Conservation (phyloP, 495 filamentous ascomycete species). For the Neurospora sp. region DNA sequence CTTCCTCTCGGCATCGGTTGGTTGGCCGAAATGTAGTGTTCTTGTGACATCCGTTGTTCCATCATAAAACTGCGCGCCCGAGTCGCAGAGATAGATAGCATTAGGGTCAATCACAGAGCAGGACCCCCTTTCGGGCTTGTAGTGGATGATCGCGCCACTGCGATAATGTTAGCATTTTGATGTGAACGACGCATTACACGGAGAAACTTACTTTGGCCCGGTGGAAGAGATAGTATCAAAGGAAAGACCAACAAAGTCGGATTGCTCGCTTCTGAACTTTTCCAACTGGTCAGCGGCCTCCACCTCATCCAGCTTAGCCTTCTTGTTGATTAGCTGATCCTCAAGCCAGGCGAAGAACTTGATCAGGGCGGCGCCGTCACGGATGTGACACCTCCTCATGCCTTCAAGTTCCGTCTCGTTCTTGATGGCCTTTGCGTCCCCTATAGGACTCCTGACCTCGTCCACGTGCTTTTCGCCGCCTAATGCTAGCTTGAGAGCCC, state of each 20-base stretch:
- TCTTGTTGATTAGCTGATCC: conserved; percentile 67
- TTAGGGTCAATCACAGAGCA: conserved; percentile 81
- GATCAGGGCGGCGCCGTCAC: conserved; percentile 84
- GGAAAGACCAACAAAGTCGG: conserved; percentile 81
- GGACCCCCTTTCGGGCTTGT: conserved; percentile 76
- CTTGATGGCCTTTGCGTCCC: conserved; percentile 96
- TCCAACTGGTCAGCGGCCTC: conserved; percentile 87
- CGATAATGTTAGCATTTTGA: conserved; percentile 3
- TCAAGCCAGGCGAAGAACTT: conserved; percentile 98
- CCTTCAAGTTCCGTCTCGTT: conserved; percentile 86
- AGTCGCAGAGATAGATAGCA: conserved; percentile 91
- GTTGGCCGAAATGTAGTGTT: conserved; percentile 84
- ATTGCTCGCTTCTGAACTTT: conserved; percentile 65
- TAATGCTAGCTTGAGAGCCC: conserved; percentile 80
- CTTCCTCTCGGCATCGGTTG: conserved; percentile 75
- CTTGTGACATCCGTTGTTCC: conserved; percentile 95
- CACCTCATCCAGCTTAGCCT: conserved; percentile 73
- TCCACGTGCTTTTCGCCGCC: conserved; percentile 85
- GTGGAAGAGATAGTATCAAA: conserved; percentile 96
- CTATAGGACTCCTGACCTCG: conserved; percentile 76
- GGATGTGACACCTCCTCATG: conserved; percentile 88
- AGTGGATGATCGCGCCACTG: conserved; percentile 87
- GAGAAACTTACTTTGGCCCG: conserved; percentile 57
- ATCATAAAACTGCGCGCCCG: conserved; percentile 88
- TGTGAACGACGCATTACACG: neutral